Conservation (phyloP, 2,329 filamentous ascomycete genomes). For the Lasiodiplodia gonubiensis region DNA sequence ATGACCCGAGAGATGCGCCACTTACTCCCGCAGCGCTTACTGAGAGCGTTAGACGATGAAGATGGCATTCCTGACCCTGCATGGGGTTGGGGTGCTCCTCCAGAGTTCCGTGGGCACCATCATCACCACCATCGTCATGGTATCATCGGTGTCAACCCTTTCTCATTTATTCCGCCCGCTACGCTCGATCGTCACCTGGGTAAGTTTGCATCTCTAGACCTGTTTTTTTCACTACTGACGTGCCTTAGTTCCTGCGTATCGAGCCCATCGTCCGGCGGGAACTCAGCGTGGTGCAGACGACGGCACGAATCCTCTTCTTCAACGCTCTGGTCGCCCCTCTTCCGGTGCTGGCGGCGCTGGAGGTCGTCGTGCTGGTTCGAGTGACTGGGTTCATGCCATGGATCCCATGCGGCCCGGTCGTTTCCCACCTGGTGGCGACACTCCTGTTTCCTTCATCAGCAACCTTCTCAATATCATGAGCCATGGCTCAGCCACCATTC, state of each 20-base stretch:
- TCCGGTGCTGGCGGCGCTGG: conserved; percentile 31
- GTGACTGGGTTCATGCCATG: conserved; percentile 58
- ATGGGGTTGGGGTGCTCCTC: conserved; percentile 55
- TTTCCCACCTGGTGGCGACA: conserved; percentile 51
- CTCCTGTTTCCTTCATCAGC: conserved; percentile 62
- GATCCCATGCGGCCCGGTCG: conserved; percentile 53
- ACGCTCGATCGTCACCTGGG: conserved; percentile 58
- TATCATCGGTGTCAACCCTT: conserved; percentile 63
- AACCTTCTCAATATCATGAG: conserved; percentile 62
- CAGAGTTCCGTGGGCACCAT: conserved; percentile 42
- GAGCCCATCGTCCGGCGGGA: conserved; percentile 59
- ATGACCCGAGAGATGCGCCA: conserved; percentile 23
- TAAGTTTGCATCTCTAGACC: conserved; percentile 22
- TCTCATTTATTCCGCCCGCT: conserved; percentile 45
- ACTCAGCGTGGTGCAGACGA: conserved; percentile 71
- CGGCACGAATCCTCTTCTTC: conserved; percentile 83
- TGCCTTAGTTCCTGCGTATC: conserved; percentile 51
- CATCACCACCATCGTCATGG: conserved; percentile 57
- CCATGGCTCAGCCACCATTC: conserved; percentile 50
- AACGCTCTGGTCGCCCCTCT: conserved; percentile 58
- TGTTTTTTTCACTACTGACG: conserved; percentile 24
- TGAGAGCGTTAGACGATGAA: conserved; percentile 46
- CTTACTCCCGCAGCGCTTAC: conserved; percentile 26
- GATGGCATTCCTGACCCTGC: conserved; percentile 49
- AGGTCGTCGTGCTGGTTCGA: conserved; percentile 26